phyloP scores from a whole-genome alignment of 164 flowering plant species.

The Platanus orientalis region DNA sequence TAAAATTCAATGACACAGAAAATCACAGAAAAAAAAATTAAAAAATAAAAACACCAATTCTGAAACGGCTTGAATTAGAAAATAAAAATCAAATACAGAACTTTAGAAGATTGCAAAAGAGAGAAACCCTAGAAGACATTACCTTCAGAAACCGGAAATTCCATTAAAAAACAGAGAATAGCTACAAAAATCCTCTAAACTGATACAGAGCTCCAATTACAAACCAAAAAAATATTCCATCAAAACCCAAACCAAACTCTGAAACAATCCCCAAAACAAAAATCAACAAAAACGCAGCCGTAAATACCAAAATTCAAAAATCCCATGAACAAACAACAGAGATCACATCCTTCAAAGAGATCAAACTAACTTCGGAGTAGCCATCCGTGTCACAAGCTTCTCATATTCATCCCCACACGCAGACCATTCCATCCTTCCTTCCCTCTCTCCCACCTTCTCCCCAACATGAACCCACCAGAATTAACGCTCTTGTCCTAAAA shows the following conservation, averaged over 20 bases:
- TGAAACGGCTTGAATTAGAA: too few species aligned
- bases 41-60: too few species aligned
- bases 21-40: background rate
- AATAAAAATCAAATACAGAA: too few species aligned
- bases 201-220: too few species aligned
- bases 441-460: background rate
- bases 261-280: background rate
- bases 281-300: background rate
- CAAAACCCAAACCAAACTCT: too few species aligned
- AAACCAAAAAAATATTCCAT: too few species aligned
- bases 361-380: conserved; percentile 70
- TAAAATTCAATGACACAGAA: background rate
- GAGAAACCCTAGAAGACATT: background rate
- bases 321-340: background rate
- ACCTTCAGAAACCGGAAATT: too few species aligned
- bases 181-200: too few species aligned
- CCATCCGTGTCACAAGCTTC: conserved; percentile 80
- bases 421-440: conserved; percentile 44
- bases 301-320: background rate
- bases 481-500: background rate
- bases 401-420: conserved; percentile 63
- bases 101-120: background rate
- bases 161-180: too few species aligned
- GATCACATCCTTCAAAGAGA: background rate
- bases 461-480: conserved; percentile 3